Evolutionary conservation across 768 basidiomycete genomes (phyloP).

Genomic region (Kwoniella heveanensis): DNA sequence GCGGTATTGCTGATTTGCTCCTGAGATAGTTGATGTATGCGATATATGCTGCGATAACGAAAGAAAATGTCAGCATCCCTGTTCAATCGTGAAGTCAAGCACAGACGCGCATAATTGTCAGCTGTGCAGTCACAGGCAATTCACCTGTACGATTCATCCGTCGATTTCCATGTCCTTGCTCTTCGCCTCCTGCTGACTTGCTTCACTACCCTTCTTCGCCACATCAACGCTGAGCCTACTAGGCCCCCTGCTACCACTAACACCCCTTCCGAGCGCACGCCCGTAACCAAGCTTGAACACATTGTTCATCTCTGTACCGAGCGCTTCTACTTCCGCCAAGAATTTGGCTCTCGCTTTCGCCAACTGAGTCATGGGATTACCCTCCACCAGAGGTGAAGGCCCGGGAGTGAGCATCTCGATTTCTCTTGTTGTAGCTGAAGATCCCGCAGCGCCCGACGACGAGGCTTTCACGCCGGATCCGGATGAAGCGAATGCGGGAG

Average conservation of each 20-base stretch:
- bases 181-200: background rate
- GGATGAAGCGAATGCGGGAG: background rate
- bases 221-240: constrained; percentile 14
- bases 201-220: background rate
- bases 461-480: background rate
- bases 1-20: too few relatives aligned
- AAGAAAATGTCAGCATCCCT: background rate
- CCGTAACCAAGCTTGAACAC: constrained; percentile 23
- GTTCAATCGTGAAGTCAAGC: too few relatives aligned
- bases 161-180: constrained; percentile 11
- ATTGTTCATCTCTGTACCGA: constrained; percentile 17
- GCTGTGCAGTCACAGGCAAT: background rate
- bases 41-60: too few relatives aligned
- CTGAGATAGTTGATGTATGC: too few relatives aligned
- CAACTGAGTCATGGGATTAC: constrained; percentile 11
- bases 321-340: constrained; percentile 14
- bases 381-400: constrained; percentile 4
- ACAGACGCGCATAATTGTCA: too few relatives aligned
- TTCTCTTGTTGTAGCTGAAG: constrained; percentile 3
- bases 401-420: constrained; percentile 19
- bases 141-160: constrained; percentile 7
- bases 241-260: constrained; percentile 12
- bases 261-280: constrained; percentile 13
- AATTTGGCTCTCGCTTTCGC: constrained; percentile 18
- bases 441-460: background rate